A percentile compares a stretch with the other conserved stretches of the same genome.
Conservation (phyloP, 2,329 filamentous ascomycete species). For the Fusarium sp. region DNA sequence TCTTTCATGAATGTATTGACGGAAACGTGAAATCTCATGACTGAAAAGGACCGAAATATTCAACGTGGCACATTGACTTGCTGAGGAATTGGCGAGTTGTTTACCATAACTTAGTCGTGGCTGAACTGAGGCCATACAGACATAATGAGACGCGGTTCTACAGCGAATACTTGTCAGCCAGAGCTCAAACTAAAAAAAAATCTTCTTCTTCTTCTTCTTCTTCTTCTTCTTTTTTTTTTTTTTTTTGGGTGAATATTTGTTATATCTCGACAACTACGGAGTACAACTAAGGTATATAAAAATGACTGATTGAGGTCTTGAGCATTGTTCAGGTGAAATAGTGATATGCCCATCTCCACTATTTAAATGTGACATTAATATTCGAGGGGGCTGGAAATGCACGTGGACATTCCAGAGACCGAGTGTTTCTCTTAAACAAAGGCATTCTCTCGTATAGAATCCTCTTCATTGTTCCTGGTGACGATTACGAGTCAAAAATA, state of each 20-base stretch:
- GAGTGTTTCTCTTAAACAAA: neutral
- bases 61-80: neutral
- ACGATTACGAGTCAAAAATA: neutral
- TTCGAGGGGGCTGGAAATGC: neutral
- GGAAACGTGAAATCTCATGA: neutral
- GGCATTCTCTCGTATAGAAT: constrained; percentile 12
- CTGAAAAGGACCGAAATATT: neutral
- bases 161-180: neutral
- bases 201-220: no score
- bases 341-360: neutral
- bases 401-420: constrained; percentile 22
- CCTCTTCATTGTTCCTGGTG: neutral
- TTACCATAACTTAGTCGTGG: neutral
- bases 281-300: no score
- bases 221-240: no score
- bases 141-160: neutral
- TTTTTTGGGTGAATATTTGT: no score
- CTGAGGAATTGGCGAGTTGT: neutral
- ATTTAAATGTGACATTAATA: neutral
- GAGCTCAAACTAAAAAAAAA: no score
- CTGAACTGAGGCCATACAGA: neutral
- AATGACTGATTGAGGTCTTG: neutral
- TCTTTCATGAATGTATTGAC: constrained; percentile 6
- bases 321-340: neutral
- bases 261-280: no score